phyloP scores from a whole-genome alignment of 441 rosid species.

The Dalechampia spathulata region DNA sequence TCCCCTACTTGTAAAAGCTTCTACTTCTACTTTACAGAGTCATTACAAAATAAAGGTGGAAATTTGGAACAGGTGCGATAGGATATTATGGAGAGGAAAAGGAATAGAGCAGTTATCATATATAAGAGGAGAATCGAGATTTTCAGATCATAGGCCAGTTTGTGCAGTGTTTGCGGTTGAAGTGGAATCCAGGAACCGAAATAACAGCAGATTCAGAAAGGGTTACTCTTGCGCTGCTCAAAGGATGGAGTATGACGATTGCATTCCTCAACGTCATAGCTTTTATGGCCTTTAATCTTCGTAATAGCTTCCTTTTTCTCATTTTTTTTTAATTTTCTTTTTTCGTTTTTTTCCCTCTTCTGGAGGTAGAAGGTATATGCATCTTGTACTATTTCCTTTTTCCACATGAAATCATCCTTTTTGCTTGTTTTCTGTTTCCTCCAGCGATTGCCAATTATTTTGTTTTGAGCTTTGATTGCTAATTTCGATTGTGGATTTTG shows the following conservation, averaged over 20 bases:
- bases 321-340: not conserved
- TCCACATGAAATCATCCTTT: not conserved
- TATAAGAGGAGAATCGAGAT: conserved; percentile 70
- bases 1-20: no score
- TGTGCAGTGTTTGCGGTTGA: conserved; percentile 63
- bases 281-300: conserved; percentile 33
- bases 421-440: no score
- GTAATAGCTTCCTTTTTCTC: conserved; percentile 15
- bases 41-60: no score
- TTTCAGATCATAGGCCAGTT: conserved; percentile 93
- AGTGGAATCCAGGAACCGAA: conserved; percentile 47
- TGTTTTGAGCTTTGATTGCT: no score
- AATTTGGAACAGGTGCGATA: conserved; percentile 98
- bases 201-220: conserved; percentile 45
- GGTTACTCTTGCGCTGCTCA: conserved; percentile 53
- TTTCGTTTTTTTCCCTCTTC: not conserved
- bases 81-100: conserved; percentile 78
- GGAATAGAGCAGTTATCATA: conserved; percentile 75
- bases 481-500: no score
- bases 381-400: conserved; percentile 3
- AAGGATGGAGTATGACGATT: conserved; percentile 44
- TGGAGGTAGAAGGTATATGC: not conserved
- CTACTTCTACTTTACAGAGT: no score
- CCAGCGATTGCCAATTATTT: no score
- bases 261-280: conserved; percentile 59